Conservation (phyloP, 1,139 yeast genomes). For the Blastobotrys illinoisensis region DNA sequence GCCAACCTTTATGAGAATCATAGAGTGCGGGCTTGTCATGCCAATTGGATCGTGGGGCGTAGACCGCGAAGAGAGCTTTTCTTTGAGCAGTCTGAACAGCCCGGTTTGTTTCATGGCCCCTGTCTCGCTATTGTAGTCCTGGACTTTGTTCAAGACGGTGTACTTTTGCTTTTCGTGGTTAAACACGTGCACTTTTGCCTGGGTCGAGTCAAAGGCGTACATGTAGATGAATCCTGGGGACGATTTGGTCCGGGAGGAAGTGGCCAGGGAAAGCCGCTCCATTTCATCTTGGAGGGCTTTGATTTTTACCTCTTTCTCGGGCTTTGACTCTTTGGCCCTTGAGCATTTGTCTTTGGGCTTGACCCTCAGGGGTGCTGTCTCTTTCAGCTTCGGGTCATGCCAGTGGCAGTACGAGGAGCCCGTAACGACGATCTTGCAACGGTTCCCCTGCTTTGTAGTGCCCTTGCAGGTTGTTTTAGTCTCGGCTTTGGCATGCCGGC, state of each 20-base stretch:
- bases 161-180: slow-evolving; percentile 15
- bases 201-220: slow-evolving; percentile 23
- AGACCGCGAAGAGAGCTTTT: neutral
- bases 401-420: neutral
- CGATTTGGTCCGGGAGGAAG: slow-evolving; percentile 7
- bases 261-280: neutral
- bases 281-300: neutral
- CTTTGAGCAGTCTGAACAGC: neutral
- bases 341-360: neutral
- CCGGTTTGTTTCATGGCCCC: neutral
- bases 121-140: neutral
- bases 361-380: neutral
- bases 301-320: no score
- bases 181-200: slow-evolving; percentile 24
- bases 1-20: slow-evolving; percentile 29
- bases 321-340: neutral
- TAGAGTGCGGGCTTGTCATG: neutral
- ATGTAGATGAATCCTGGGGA: slow-evolving; percentile 27
- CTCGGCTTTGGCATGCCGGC: neutral
- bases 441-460: slow-evolving; percentile 2
- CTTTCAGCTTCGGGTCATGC: neutral
- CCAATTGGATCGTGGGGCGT: neutral
- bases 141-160: slow-evolving; percentile 8
- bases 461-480: neutral
- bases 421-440: neutral